Percentiles rank a stretch among this genome's conserved stretches.
phyloP scores from a whole-genome alignment of 371 early-diverging fungal species.

The Funneliformis caledonium region DNA sequence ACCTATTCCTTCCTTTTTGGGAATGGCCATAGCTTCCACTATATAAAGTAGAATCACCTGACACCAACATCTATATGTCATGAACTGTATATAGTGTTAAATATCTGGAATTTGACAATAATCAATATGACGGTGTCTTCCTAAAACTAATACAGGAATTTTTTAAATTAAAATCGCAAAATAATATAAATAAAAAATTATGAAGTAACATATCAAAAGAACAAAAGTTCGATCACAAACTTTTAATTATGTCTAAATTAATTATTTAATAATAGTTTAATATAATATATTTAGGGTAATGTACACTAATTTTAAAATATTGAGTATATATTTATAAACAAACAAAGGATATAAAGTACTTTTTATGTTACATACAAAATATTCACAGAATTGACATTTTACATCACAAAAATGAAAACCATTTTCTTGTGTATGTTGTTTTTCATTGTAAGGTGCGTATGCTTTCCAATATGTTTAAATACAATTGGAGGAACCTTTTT shows the following conservation, averaged over 20 bases:
- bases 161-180: too few relatives aligned
- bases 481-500: background rate
- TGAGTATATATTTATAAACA: too few relatives aligned
- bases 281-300: background rate
- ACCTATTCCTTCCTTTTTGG: too few relatives aligned
- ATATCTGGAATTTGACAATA: conserved; percentile 36
- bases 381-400: conserved; percentile 11
- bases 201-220: conserved; percentile 13
- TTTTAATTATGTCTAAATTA: conserved; percentile 11
- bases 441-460: background rate
- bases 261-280: background rate
- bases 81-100: too few relatives aligned
- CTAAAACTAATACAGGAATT: background rate
- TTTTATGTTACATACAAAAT: background rate
- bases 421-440: conserved; percentile 6
- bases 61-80: too few relatives aligned
- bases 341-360: too few relatives aligned
- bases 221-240: conserved; percentile 30
- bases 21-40: too few relatives aligned
- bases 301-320: conserved; percentile 28
- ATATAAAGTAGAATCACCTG: too few relatives aligned
- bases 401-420: conserved; percentile 26
- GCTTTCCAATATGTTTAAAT: conserved; percentile 6
- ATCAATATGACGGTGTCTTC: conserved; percentile 46
- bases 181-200: background rate